Evolutionary conservation across 2,329 filamentous ascomycete species (phyloP).

Genomic region (Aspergillus aculeatinus): DNA sequence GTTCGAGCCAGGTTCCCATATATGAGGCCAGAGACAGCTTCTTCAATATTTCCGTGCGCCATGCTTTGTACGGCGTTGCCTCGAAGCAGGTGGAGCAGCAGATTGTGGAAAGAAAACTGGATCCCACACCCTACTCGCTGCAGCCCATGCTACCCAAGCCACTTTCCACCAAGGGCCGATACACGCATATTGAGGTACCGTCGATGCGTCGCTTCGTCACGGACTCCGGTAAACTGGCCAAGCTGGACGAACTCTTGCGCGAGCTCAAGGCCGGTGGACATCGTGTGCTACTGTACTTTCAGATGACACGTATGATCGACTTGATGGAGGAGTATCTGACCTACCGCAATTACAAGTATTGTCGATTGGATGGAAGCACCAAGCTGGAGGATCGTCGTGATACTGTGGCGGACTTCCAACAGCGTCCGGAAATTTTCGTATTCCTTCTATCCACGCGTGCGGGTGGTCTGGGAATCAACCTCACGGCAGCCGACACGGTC

Average conservation of each 20-base stretch:
- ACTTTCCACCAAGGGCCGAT: constrained; percentile 76
- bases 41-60: constrained; percentile 76
- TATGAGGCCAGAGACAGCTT: constrained; percentile 67
- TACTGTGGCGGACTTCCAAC: constrained; percentile 96
- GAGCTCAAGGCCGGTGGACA: constrained; percentile 90
- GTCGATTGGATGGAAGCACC: constrained; percentile 91
- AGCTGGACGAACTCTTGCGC: constrained; percentile 81
- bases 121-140: constrained; percentile 52
- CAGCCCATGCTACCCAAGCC: constrained; percentile 77
- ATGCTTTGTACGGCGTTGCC: constrained; percentile 67
- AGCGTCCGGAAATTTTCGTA: constrained; percentile 89
- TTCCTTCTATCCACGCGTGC: constrained; percentile 95
- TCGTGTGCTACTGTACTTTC: constrained; percentile 96
- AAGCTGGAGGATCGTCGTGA: constrained; percentile 96
- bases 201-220: constrained; percentile 98
- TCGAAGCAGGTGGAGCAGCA: constrained; percentile 65
- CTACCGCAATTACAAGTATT: constrained; percentile 99
- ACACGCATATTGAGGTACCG: constrained; percentile 87
- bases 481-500: constrained; percentile 94
- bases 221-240: constrained; percentile 92
- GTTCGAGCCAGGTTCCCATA: constrained; percentile 64
- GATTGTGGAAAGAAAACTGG: constrained; percentile 70
- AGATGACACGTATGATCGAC: constrained; percentile 99
- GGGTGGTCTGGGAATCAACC: constrained; percentile 95
- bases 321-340: constrained; percentile 98